A percentile compares a stretch with the other conserved stretches of the same genome.
Conservation (phyloP, 2,329 filamentous ascomycete species). For the Aspergillus niger region DNA sequence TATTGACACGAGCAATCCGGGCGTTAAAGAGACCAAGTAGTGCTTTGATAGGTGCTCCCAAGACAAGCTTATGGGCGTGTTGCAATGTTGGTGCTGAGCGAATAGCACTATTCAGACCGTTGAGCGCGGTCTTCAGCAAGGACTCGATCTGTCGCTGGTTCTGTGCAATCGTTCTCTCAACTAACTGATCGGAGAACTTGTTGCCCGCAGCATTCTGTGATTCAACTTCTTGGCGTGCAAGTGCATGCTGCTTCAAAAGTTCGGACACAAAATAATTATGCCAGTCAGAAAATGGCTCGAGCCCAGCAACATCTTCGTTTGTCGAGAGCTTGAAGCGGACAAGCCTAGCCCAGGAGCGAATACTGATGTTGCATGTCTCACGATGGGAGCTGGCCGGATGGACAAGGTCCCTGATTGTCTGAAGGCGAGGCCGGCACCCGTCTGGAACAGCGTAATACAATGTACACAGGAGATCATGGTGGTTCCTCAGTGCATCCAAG, state of each 20-base stretch:
- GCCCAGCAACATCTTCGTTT: constrained; percentile 47
- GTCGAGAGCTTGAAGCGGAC: constrained; percentile 59
- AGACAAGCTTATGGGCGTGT: constrained; percentile 47
- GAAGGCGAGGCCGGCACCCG: constrained; percentile 54
- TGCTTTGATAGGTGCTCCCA: constrained; percentile 46
- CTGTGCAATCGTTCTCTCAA: constrained; percentile 55
- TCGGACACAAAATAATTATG: constrained; percentile 55
- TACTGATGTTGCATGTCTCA: constrained; percentile 61
- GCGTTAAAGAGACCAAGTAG: constrained; percentile 57
- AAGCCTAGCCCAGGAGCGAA: constrained; percentile 61
- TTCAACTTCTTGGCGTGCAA: constrained; percentile 61
- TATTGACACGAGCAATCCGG: constrained; percentile 46
- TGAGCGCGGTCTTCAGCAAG: constrained; percentile 55
- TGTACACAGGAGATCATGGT: constrained; percentile 62
- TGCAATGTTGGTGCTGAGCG: constrained; percentile 43
- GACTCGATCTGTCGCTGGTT: constrained; percentile 62
- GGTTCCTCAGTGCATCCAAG: constrained; percentile 61
- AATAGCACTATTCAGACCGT: constrained; percentile 53
- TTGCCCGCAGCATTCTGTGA: constrained; percentile 47
- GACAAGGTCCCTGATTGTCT: constrained; percentile 57
- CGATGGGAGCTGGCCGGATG: constrained; percentile 59
- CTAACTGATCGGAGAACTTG: constrained; percentile 48
- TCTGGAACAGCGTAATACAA: constrained; percentile 61
- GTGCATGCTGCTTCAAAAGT: constrained; percentile 56
- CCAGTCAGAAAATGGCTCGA: constrained; percentile 57